Base-by-base conservation (phyloP, 768 basidiomycete species). In the Rhodocollybia butyracea region DNA sequence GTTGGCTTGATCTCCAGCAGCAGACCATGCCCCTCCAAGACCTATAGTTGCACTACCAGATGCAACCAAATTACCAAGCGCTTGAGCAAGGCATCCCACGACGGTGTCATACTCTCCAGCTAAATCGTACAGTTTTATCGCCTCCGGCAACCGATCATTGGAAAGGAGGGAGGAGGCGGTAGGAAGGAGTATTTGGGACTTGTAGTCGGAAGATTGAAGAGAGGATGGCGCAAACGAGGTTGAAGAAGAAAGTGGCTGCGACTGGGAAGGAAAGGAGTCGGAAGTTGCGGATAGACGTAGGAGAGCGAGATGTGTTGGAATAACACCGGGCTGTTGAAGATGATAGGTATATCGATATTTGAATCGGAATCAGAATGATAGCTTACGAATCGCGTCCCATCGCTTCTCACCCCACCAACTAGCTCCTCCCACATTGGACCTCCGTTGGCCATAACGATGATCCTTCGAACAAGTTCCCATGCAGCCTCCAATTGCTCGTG, bases 61-160 rank as follows among this genome's bases (percentile, higher is more conserved):
- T 2, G 85, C 76, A 46, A 98, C 77, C 0, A 90, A 88, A 64
- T 86, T 89, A 15, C 94, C 93, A 2, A 99, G 78, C 2, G 92
- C 91, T 54, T 85, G 84, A 13, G 93, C 92, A 32, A 98, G 86
- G 51, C 91, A 91, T 6, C 84, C 78, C 39, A 98, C 83, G 53
- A 98, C 96, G 24, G 91, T 92, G 13, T 81, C 73, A 66, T 94
- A 94, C 59, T 95, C 90, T 31, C 91, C 91, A 1, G 95, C 95
- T 34, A 98, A 84, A 71, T 98, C 95, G 74, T 94, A 98, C 41
- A 99, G 75, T 66, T 94, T 93, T 74, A 98, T 94, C 2, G 94
- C 94, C 67, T 98, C 94, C 2, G 87, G 79, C 36, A 91, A 78
- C 30, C 90, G 88, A 63, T 92, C 86, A 63, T 94, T 94, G 52